phyloP scores from a whole-genome alignment of 768 basidiomycete species.

The Hypholoma fasciculare region DNA sequence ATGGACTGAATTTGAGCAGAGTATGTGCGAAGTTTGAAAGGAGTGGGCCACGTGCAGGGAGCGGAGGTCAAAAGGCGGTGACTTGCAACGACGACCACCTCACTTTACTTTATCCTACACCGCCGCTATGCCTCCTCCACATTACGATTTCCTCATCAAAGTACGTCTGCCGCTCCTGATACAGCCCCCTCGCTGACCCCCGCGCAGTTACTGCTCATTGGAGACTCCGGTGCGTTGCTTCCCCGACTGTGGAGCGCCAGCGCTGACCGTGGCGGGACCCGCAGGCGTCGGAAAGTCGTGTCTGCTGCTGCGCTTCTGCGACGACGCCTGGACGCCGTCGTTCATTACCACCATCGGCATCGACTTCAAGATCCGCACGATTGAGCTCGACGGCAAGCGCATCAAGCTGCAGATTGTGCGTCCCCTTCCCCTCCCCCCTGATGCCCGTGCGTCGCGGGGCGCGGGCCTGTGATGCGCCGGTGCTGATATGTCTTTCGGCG shows the following conservation, averaged over 20 bases:
- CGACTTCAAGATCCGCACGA: constrained; percentile 99
- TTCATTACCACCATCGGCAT: constrained; percentile 99
- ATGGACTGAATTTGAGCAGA: too few relatives aligned
- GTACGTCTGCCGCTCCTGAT: constrained; percentile 35
- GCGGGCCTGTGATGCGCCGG: neutral
- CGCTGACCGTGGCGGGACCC: constrained; percentile 6
- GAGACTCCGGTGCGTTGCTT: constrained; percentile 77
- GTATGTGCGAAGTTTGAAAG: neutral
- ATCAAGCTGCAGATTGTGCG: constrained; percentile 98
- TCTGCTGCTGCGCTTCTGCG: constrained; percentile 94
- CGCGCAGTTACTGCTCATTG: constrained; percentile 85
- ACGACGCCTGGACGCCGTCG: constrained; percentile 98
- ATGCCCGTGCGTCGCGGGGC: neutral
- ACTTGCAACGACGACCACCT: constrained; percentile 3
- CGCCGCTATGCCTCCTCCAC: constrained; percentile 76
- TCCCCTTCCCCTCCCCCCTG: constrained; percentile 12
- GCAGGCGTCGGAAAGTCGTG: constrained; percentile 95
- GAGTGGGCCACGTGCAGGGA: neutral
- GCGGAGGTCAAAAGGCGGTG: neutral
- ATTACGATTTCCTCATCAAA: constrained; percentile 98
- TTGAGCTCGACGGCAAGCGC: constrained; percentile 96
- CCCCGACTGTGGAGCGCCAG: neutral
- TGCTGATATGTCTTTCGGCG: neutral
- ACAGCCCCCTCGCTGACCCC: constrained; percentile 8
- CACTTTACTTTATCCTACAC: constrained; percentile 1